Base-by-base conservation (phyloP, 1,139 yeast species). In the Kodamaea alishanica region DNA sequence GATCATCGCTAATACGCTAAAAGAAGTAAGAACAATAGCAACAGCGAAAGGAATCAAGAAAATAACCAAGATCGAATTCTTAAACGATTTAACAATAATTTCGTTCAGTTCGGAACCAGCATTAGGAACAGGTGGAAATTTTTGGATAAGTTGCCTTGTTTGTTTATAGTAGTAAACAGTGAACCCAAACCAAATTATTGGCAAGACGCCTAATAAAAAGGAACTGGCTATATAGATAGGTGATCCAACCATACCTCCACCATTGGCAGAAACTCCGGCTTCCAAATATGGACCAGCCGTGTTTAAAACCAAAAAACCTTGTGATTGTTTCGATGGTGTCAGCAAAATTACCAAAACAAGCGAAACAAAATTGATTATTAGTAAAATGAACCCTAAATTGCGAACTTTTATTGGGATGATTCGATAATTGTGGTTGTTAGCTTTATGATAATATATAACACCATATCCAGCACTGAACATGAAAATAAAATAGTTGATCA, bases 401-500 rank as follows among this genome's bases (percentile, higher is more conserved):
- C 50, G 38, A 15, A 49, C 41, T 3, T 47, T 40, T 6, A 44
- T 40, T 2, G 72, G 71, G 8, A 66, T 42, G 30, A 53, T 43
- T 36, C 69, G 49, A 37, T 52, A 64, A 32, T 60, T 56, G 35
- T 49, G 51, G 11, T 67, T 51, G 27, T 50, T 53, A 2, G 57
- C 58, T 29, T 50, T 49, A 30, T 56, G 60, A 43, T 58, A 60
- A 43, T 63, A 67, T 15, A 67, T 49, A 3, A 66, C 70, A 1
- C 73, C 73, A 40, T 60, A 65, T 0, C 73, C 73, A 71, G 65
- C 65, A 30, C 68, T 46, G 42, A 67, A 65, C 26, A 65, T 39
- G 27, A 65, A 54, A n/a, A 55, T 38, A 29, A 54, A 44, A 35
- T 46, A 55, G 9, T 34, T 31, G 34, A 47, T 26, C 20, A 50